A percentile compares a stretch with the other conserved stretches of the same genome.
Evolutionary conservation across 2,329 filamentous ascomycete genomes (phyloP).

Genomic region (Madurella fahalii): DNA sequence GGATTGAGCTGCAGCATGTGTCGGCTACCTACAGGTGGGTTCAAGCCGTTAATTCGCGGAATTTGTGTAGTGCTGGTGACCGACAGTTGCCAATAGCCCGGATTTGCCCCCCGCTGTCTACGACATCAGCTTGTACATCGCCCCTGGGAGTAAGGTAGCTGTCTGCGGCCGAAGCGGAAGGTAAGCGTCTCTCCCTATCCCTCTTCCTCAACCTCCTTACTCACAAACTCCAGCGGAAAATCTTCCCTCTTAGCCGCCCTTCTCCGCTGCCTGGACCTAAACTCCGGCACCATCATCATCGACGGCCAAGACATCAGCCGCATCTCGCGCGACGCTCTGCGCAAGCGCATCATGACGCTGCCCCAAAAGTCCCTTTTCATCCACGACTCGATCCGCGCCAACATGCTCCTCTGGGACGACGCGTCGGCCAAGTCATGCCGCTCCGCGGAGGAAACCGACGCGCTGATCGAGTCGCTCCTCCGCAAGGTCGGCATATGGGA

Average conservation of each 20-base stretch:
- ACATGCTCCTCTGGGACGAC: slow-evolving; percentile 12
- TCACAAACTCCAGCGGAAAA: slow-evolving; percentile 9
- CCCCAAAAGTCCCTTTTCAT: slow-evolving; percentile 9
- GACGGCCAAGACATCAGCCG: slow-evolving; percentile 12
- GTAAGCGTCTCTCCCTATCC: not conserved
- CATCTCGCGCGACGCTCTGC: slow-evolving; percentile 6
- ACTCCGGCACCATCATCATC: slow-evolving; percentile 11
- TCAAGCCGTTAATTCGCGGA: too few species aligned
- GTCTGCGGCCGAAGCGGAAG: slow-evolving; percentile 10
- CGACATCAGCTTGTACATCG: slow-evolving; percentile 4
- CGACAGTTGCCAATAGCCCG: not conserved
- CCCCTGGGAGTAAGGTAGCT: slow-evolving; percentile 6
- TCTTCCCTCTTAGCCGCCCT: slow-evolving; percentile 11
- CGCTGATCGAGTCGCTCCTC: slow-evolving; percentile 8
- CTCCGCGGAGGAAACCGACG: not conserved
- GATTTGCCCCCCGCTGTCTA: not conserved
- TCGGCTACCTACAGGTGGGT: slow-evolving; percentile 5
- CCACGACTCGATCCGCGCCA: slow-evolving; percentile 10
- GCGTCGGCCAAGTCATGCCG: not conserved
- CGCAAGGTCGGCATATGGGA: slow-evolving; percentile 14
- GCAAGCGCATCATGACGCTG: slow-evolving; percentile 11
- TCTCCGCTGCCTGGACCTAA: slow-evolving; percentile 8
- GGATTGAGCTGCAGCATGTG: slow-evolving; percentile 4
- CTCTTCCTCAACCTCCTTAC: not conserved
- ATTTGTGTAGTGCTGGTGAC: not conserved